Conservation (phyloP, 2,329 filamentous ascomycete species). For the Botrytis medusae region DNA sequence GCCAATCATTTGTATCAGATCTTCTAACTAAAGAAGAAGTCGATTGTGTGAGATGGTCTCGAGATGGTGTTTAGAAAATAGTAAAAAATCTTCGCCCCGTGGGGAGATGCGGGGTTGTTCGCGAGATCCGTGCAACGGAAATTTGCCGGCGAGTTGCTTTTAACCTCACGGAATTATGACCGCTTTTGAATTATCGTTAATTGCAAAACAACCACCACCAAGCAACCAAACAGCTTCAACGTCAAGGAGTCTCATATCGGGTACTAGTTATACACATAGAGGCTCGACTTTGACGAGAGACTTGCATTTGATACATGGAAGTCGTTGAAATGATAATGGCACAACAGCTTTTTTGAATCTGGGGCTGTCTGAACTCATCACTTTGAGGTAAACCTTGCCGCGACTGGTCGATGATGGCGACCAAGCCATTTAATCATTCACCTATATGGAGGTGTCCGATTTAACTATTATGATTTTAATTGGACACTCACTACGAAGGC, state of each 20-base stretch:
- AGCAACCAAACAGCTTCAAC: background rate
- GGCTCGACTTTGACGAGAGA: background rate
- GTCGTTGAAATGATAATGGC: background rate
- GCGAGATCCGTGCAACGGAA: background rate
- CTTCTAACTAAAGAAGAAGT: background rate
- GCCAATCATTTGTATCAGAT: no score
- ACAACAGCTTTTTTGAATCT: background rate
- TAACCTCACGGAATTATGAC: background rate
- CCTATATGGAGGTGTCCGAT: no score
- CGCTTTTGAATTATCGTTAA: background rate
- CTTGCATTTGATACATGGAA: background rate
- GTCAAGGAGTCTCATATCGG: background rate
- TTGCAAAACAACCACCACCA: background rate
- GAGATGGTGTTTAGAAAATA: background rate
- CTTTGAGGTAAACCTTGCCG: background rate
- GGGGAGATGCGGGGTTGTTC: background rate
- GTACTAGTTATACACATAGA: rapidly evolving
- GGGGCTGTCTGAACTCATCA: background rate
- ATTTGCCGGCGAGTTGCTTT: background rate
- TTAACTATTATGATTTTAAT: background rate
- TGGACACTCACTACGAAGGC: background rate
- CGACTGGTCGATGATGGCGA: background rate
- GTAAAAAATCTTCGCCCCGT: background rate
- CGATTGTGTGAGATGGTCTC: background rate
- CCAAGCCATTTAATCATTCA: no score